A percentile compares a stretch with the other conserved stretches of the same genome.
Conservation (phyloP, 2,329 filamentous ascomycete genomes). For the Fusarium temperatum region DNA sequence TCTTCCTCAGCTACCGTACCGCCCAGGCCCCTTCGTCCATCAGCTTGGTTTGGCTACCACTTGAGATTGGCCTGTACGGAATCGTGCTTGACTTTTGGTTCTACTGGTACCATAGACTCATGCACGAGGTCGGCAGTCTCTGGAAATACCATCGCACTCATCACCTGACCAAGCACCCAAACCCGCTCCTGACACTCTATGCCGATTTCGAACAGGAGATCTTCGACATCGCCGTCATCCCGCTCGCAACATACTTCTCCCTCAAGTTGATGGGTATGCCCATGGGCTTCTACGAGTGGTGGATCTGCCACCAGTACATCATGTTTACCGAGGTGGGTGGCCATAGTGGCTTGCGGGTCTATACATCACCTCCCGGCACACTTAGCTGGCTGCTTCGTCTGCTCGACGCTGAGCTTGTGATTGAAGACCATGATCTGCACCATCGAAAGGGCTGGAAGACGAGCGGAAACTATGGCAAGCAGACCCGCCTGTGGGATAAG, state of each 20-base stretch:
- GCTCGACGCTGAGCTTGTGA: not conserved
- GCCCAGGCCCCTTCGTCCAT: not conserved
- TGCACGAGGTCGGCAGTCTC: constrained; percentile 14
- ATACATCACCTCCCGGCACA: not conserved
- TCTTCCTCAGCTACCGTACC: not conserved
- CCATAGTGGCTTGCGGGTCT: constrained; percentile 12
- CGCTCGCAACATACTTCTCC: not conserved
- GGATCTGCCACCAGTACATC: constrained; percentile 22
- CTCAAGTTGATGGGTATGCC: not conserved
- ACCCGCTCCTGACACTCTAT: constrained; percentile 10
- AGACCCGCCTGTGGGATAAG: constrained; percentile 17
- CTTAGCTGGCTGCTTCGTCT: constrained; percentile 4
- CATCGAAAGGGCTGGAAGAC: constrained; percentile 10
- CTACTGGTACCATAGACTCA: constrained; percentile 19
- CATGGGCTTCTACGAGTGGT: constrained; percentile 21
- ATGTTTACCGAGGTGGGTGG: constrained; percentile 12
- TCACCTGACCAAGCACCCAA: constrained; percentile 20
- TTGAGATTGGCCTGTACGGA: constrained; percentile 5
- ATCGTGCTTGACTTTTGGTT: constrained; percentile 25
- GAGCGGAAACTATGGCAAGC: constrained; percentile 19
- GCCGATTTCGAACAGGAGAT: constrained; percentile 20
- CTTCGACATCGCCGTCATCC: constrained; percentile 15
- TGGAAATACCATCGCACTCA: constrained; percentile 25
- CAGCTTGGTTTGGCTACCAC: not conserved
- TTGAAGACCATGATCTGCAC: constrained; percentile 21